Percentiles rank a stretch among this genome's conserved stretches.
phyloP scores from a whole-genome alignment of 306 rosid species.

The Cucumis melo region DNA sequence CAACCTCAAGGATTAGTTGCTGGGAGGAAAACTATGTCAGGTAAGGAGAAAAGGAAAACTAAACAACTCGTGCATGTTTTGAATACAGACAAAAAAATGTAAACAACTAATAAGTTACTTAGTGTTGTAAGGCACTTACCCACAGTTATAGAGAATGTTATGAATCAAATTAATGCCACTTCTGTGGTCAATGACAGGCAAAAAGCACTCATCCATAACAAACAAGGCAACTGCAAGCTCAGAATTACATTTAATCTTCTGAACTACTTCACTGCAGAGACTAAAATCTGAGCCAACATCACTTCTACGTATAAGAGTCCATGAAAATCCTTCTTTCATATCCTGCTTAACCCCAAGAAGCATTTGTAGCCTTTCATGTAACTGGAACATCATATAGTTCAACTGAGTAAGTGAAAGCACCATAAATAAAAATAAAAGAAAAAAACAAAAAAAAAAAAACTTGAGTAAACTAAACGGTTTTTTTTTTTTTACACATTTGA shows the following conservation, averaged over 20 bases:
- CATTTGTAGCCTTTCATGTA: slow-evolving; percentile 44
- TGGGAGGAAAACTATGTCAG: not conserved
- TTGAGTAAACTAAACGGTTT: not conserved
- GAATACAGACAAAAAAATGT: not conserved
- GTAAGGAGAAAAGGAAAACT: not conserved
- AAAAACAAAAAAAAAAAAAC: no score
- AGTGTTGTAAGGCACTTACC: slow-evolving; percentile 38
- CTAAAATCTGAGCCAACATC: slow-evolving; percentile 34
- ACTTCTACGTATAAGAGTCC: slow-evolving; percentile 54
- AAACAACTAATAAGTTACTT: not conserved
- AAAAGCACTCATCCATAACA: slow-evolving; percentile 89
- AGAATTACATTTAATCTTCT: slow-evolving; percentile 50
- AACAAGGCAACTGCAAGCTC: slow-evolving; percentile 79
- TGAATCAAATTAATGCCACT: slow-evolving; percentile 79
- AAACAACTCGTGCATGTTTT: not conserved
- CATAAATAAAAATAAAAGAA: not conserved
- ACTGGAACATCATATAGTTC: slow-evolving; percentile 26
- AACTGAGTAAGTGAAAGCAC: not conserved
- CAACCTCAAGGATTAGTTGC: not conserved
- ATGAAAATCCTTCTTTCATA: slow-evolving; percentile 72
- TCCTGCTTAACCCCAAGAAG: slow-evolving; percentile 77
- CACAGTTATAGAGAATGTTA: slow-evolving; percentile 64
- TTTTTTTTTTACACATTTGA: not conserved
- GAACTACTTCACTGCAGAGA: slow-evolving; percentile 28
- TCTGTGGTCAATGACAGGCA: slow-evolving; percentile 79